These are phyloP conservation scores for Saccharomycopsis guyanensis DNA, from an alignment of 805 yeast genomes.

Conservation along the genomic window DNA sequence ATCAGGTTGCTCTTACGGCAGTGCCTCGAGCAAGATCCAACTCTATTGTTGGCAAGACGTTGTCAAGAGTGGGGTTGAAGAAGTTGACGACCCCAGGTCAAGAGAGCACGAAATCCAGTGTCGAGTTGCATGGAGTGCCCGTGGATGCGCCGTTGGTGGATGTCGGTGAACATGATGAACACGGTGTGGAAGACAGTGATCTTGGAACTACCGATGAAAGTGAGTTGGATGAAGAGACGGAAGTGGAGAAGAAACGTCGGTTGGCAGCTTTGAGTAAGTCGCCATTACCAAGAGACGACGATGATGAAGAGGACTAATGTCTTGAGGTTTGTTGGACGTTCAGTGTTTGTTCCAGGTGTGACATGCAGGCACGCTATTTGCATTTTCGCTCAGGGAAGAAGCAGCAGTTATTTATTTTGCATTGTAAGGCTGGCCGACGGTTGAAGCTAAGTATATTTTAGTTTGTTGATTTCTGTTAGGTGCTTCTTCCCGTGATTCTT, in stretches of 20 bases:
- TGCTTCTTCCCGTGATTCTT: neutral
- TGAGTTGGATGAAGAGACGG: slow-evolving; percentile 19
- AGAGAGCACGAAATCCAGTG: neutral
- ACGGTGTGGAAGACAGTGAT: slow-evolving; percentile 4
- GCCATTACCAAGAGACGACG: slow-evolving; percentile 14
- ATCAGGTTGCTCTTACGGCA: neutral
- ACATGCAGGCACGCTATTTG: no score
- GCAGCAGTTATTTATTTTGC: no score
- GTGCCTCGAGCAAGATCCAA: slow-evolving; percentile 5
- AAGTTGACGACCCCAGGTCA: slow-evolving; percentile 7
- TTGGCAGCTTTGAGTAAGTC: slow-evolving; percentile 19
- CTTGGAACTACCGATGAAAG: neutral
- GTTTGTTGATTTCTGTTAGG: neutral
- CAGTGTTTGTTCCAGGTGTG: no score
- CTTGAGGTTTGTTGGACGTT: no score
- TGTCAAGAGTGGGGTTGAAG: slow-evolving; percentile 18
- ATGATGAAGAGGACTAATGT: slow-evolving; percentile 18
- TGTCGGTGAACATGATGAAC: slow-evolving; percentile 5
- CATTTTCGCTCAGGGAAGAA: no score
- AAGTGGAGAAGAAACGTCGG: slow-evolving; percentile 18
- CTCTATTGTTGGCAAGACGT: slow-evolving; percentile 18
- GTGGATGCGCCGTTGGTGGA: neutral
- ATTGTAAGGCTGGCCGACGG: no score
- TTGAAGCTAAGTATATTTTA: no score
- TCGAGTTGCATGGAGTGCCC: neutral